Conservation (phyloP, 352 stramenopile species). For the Phytophthora rubi region DNA sequence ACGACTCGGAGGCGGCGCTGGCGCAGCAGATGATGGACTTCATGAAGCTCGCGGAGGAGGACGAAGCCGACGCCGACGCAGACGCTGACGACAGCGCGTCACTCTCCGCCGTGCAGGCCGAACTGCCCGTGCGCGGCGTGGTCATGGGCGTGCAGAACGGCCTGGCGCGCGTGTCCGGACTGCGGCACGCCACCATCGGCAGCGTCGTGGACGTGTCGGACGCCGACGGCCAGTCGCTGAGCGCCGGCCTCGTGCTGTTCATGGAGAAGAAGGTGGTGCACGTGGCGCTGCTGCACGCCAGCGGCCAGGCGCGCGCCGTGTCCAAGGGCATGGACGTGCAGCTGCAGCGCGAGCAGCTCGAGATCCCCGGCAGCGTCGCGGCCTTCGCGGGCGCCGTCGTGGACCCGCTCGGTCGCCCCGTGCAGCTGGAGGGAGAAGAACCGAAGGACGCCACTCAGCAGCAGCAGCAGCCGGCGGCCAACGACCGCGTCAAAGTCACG, state of each 20-base stretch:
- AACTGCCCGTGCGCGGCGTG: conserved; percentile 56
- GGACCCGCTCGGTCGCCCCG: conserved; percentile 53
- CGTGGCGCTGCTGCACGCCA: conserved; percentile 60
- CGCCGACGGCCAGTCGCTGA: conserved; percentile 30
- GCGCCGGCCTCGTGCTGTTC: conserved; percentile 61
- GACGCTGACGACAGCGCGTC: conserved; percentile 1
- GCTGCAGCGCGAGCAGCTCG: conserved; percentile 57
- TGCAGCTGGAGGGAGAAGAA: conserved; percentile 29
- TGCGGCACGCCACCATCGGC: conserved; percentile 74
- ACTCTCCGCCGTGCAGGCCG: conserved; percentile 24
- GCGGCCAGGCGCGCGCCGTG: conserved; percentile 34
- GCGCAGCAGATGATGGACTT: conserved; percentile 80
- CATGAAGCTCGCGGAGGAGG: conserved; percentile 51
- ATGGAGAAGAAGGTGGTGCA: conserved; percentile 66
- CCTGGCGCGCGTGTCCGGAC: conserved; percentile 73
- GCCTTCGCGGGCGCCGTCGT: conserved; percentile 57
- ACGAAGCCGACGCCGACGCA: conserved; percentile 3
- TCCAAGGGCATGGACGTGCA: conserved; percentile 66
- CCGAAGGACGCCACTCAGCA: not conserved
- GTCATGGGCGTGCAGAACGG: conserved; percentile 77
- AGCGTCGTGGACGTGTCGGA: conserved; percentile 63
- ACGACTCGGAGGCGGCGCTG: conserved; percentile 61
- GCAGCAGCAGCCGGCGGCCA: conserved; percentile 7
- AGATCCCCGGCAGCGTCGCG: conserved; percentile 51
- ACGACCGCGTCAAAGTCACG: conserved; percentile 50